Base-by-base conservation (phyloP, 345 rosid species). In the Eucalyptus pauciflora region DNA sequence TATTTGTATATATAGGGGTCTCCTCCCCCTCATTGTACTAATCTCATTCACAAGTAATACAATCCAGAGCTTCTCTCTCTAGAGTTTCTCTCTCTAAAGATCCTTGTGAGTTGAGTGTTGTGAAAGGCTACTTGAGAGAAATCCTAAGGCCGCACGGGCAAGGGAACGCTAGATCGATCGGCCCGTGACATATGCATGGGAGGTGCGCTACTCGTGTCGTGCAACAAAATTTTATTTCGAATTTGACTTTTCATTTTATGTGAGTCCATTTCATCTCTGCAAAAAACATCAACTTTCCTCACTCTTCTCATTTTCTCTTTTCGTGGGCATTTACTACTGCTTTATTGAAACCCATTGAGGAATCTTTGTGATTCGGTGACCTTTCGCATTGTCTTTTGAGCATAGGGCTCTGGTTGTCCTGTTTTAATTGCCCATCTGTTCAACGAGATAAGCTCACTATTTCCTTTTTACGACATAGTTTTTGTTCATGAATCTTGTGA, bases 101-200 rank as follows among this genome's bases (percentile, higher is more conserved):
- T 37, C 41, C 4, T 37, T 37, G 4, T 37, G 41, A 37, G 41
- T 37, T 37, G 41, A 37, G 41, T 37, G 41, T 37, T 37, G 41
- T 37, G 41, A 37, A 37, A 37, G 41, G 41, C 41, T 37, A 37
- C 41, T 37, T 37, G 41, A 4, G 41, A 37, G 41, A 37, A 37
- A 37, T 37, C 41, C 41, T 37, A 37, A 37, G 41, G 41, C 41
- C 41, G 41, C 41, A 37, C 41, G 41, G 41, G 41, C 41, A 37
- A 37, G 41, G 41, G 41, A 37, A 37, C 41, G 41, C 41, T 37
- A 37, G 4, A 37, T 37, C 41, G 41, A 37, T 37, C 41, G 41
- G 41, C 41, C 41, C 41, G 41, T 37, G 41, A 37, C 41, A 37
- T 37, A 37, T 71, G 90, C 97, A 88, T 96, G 99, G 99, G 96